A percentile compares a stretch with the other conserved stretches of the same genome.
Conservation (phyloP, 2,329 filamentous ascomycete species). For the Aspergillus ochraceus region DNA sequence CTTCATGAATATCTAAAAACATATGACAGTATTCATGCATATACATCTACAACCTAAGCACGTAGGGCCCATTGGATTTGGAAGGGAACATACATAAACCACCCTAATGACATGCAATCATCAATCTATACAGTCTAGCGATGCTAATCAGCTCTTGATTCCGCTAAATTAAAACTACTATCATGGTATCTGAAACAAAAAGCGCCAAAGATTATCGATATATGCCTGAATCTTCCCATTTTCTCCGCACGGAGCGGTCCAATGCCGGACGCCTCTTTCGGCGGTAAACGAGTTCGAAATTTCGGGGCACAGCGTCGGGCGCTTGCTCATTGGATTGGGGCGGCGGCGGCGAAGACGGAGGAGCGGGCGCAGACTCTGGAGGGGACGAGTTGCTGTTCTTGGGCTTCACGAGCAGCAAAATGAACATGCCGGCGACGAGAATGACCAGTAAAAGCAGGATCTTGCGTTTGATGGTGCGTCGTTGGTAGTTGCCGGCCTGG, state of each 20-base stretch:
- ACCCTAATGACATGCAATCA: background rate
- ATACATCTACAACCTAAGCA: too few species aligned
- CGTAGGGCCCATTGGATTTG: too few species aligned
- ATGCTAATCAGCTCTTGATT: constrained; percentile 22
- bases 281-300: constrained; percentile 21
- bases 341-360: constrained; percentile 16
- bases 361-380: constrained; percentile 9
- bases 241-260: constrained; percentile 26
- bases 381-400: constrained; percentile 46
- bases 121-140: background rate
- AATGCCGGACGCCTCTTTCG: constrained; percentile 23
- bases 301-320: constrained; percentile 17
- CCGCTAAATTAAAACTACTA: constrained; percentile 29
- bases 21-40: too few species aligned
- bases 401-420: constrained; percentile 77
- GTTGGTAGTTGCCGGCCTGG: constrained; percentile 80
- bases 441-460: constrained; percentile 86
- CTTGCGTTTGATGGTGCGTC: constrained; percentile 84
- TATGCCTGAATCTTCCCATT: constrained; percentile 39
- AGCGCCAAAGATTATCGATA: constrained; percentile 24
- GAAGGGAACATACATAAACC: too few species aligned
- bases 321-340: constrained; percentile 24
- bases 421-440: constrained; percentile 82
- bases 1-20: background rate
- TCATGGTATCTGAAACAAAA: constrained; percentile 21